Evolutionary conservation across 345 rosid species (phyloP).

Genomic region (Citrus reticulata): DNA sequence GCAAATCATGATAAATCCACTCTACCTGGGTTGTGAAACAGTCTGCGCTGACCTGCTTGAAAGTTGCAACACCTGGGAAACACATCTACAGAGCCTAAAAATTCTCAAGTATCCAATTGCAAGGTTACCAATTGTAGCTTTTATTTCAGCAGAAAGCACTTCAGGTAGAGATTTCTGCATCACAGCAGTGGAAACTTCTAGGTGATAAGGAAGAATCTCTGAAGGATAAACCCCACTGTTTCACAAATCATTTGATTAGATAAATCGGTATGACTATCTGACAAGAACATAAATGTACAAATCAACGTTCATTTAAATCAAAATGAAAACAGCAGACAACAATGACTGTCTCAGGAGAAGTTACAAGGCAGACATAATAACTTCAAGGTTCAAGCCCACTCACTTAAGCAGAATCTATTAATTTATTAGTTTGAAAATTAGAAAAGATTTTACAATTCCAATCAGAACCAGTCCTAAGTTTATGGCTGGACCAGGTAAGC

Average conservation of each 20-base stretch:
- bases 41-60: constrained; percentile 15
- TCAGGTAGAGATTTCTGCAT: constrained; percentile 13
- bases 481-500: background rate
- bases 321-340: background rate
- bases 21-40: background rate
- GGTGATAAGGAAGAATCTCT: constrained; percentile 31
- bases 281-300: background rate
- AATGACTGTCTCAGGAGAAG: background rate
- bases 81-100: constrained; percentile 45
- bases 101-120: constrained; percentile 47
- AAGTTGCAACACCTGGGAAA: constrained; percentile 34
- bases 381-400: background rate
- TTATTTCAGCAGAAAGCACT: constrained; percentile 30
- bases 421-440: background rate
- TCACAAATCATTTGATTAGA: constrained; percentile 17
- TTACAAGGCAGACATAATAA: background rate
- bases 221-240: constrained; percentile 67
- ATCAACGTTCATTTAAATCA: background rate
- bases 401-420: background rate
- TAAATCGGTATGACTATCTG: background rate
- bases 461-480: background rate
- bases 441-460: background rate
- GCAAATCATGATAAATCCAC: background rate
- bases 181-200: constrained; percentile 20
- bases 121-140: constrained; percentile 31